Conservation (phyloP, 345 rosid genomes). For the Anastatica hierochuntica region DNA sequence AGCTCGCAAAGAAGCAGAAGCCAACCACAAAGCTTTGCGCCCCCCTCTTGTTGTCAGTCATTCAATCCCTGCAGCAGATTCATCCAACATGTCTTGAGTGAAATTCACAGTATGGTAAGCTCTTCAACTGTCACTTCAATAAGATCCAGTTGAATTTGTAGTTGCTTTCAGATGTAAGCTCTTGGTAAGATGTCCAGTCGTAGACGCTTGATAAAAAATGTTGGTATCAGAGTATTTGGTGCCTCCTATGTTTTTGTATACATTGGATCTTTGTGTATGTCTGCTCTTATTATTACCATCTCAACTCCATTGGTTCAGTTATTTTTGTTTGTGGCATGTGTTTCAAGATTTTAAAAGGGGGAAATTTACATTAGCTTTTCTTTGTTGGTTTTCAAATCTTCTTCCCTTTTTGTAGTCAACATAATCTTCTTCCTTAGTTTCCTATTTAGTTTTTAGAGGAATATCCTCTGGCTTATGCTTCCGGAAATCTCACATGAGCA, state of each 20-base stretch:
- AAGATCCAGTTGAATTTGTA: slow-evolving; percentile 3
- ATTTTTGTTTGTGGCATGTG: not conserved
- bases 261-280: slow-evolving; percentile 1
- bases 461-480: too few relatives aligned
- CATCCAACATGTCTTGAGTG: slow-evolving; percentile 28
- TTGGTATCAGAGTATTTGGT: not conserved
- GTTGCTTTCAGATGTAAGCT: not conserved
- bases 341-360: not conserved
- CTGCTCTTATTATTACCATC: not conserved
- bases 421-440: too few relatives aligned
- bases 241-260: slow-evolving; percentile 1
- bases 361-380: too few relatives aligned
- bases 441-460: too few relatives aligned
- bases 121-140: not conserved
- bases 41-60: slow-evolving; percentile 54
- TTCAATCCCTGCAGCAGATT: slow-evolving; percentile 26
- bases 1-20: slow-evolving; percentile 57
- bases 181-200: not conserved
- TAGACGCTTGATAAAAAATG: not conserved
- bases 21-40: slow-evolving; percentile 44
- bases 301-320: not conserved
- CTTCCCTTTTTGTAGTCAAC: too few relatives aligned
- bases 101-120: slow-evolving; percentile 8
- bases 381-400: too few relatives aligned
- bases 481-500: too few relatives aligned